These are phyloP conservation scores for Cairneyella variabilis DNA, from an alignment of 495 filamentous ascomycete genomes.

Conservation along the genomic window DNA sequence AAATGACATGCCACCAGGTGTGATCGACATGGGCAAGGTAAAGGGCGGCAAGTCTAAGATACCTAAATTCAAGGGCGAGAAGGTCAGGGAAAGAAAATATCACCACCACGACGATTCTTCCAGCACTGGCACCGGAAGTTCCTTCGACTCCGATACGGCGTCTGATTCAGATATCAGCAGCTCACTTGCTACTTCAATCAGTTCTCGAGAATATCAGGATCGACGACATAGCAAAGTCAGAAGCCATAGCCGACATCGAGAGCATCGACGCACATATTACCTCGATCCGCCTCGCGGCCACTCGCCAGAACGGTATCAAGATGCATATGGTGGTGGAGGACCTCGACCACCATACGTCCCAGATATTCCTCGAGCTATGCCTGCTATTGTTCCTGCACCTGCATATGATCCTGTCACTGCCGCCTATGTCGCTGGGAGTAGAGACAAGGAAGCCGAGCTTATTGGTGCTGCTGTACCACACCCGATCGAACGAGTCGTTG, in stretches of 20 bases:
- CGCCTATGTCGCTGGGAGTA: conserved; percentile 22
- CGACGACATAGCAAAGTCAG: conserved; percentile 24
- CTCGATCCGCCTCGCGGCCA: neutral
- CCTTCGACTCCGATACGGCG: conserved; percentile 3
- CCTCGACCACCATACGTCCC: conserved; percentile 10
- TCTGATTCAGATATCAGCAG: conserved; percentile 12
- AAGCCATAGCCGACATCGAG: conserved; percentile 13
- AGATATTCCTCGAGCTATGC: conserved; percentile 8
- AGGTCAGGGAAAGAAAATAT: neutral
- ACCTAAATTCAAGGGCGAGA: neutral
- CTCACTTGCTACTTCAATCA: neutral
- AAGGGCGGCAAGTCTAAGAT: neutral
- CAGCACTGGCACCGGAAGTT: neutral
- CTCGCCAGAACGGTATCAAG: neutral
- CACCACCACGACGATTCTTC: conserved; percentile 4
- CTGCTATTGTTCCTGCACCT: neutral
- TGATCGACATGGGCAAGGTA: neutral
- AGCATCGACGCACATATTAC: neutral
- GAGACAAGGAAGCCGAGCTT: conserved; percentile 16
- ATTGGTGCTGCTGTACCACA: conserved; percentile 1
- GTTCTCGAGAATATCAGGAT: neutral
- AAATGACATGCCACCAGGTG: too few relatives aligned
- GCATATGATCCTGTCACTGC: conserved; percentile 12
- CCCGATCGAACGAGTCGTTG: conserved; percentile 14
- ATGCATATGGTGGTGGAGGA: neutral